A percentile compares a stretch with the other conserved stretches of the same genome.
These are phyloP conservation scores for Flaveria trinervia DNA, from an alignment of 129 eudicot species.

Conservation along the genomic window DNA sequence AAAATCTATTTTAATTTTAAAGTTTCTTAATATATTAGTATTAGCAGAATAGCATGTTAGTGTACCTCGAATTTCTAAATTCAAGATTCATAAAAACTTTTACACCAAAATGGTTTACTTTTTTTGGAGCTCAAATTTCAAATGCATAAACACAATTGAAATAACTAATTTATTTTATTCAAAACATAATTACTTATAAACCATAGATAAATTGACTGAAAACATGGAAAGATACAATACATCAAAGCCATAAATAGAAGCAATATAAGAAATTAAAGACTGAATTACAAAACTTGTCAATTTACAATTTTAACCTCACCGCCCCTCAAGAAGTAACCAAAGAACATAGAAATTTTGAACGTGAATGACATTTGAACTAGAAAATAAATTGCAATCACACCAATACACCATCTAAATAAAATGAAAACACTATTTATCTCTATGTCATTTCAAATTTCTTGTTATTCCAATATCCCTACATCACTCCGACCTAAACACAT, in stretches of 20 bases:
- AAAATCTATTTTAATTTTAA: no score
- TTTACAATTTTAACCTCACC: slow-evolving; percentile 42
- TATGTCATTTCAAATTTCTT: slow-evolving; percentile 4
- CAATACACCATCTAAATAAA: slow-evolving; percentile 32
- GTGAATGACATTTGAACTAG: slow-evolving; percentile 20
- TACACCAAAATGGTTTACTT: neutral
- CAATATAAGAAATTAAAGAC: slow-evolving; percentile 2
- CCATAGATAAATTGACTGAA: no score
- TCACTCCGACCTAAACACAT: slow-evolving; percentile 21
- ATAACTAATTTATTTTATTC: neutral
- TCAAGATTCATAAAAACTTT: neutral
- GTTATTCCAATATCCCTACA: slow-evolving; percentile 21
- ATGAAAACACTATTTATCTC: slow-evolving; percentile 28
- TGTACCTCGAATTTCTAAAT: slow-evolving; percentile 18
- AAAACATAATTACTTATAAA: no score
- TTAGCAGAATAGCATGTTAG: neutral
- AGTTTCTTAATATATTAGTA: neutral
- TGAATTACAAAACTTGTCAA: slow-evolving; percentile 54
- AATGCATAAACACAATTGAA: neutral
- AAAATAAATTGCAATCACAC: slow-evolving; percentile 19
- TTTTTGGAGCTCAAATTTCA: neutral
- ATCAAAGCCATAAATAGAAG: slow-evolving; percentile 15
- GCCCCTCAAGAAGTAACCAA: slow-evolving; percentile 24
- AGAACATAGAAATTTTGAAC: slow-evolving; percentile 31
- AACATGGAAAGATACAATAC: no score